Evolutionary conservation across 805 yeast genomes (phyloP), one percentile per base, ranked within the genome.

Genomic region (Pichia scutulata): DNA sequence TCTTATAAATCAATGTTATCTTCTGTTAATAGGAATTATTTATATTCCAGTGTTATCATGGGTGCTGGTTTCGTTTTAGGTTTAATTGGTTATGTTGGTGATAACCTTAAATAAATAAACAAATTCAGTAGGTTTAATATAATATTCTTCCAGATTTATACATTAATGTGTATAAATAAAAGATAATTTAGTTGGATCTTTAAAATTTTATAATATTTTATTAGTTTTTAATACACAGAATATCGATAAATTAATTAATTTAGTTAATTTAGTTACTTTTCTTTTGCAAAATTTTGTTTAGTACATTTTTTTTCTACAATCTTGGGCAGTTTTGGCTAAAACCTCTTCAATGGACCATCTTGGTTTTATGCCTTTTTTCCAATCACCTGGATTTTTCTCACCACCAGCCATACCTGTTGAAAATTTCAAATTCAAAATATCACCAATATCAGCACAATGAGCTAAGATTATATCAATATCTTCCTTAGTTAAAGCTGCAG

Each of bases 401-500:
- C 79, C 81, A 50, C 90, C 90, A 23, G 87, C 87, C 53, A 77
- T 74, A 49, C 92, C 92, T 30, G 89, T 79, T 60, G 87, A 78
- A 60, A 84, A 81, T 65, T 89, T 90, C 66, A 90, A 76, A 66
- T 75, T 80, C 54, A 86, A 66, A 60, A 72, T 70, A 60, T 87
- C 93, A 48, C 97, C 98, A 47, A 89, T 76, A 59, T 84, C 89
- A 58, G 80, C 80, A 60, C 86, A 76, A 60, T 79, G 82, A 47
- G 77, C 76, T 58, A 90, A 72, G 40, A 89, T 75, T 58, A 80
- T 77, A 65, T 93, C 99, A 60, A 93, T 78, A 68, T 93, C 99
- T 60, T 86, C 92, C 70, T 93, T 93, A 30, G 96, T 93, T 60
- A 95, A 76, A 1, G 98, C 86, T 0, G 97, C 73, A 49, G 95